A percentile compares a stretch with the other conserved stretches of the same genome.
Evolutionary conservation across 805 yeast genomes (phyloP).

Genomic region (Pichia membranifaciens): DNA sequence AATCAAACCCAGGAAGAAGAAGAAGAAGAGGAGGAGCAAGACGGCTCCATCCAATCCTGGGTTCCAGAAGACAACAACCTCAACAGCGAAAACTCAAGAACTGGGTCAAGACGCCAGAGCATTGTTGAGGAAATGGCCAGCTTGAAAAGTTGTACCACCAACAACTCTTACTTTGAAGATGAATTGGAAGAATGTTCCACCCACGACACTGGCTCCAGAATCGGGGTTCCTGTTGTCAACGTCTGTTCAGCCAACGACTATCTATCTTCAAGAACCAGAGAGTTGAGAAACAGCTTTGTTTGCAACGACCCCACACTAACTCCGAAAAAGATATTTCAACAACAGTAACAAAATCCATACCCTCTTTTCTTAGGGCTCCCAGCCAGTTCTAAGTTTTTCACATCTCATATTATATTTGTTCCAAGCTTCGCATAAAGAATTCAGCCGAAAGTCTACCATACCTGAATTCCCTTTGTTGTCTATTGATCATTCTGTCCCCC

Average conservation of each 20-base stretch:
- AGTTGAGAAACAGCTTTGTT: conserved; percentile 15
- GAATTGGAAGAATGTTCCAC: conserved; percentile 14
- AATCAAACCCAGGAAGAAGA: background rate
- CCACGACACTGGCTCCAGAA: background rate
- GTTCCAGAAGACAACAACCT: conserved; percentile 6
- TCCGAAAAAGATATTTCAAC: background rate
- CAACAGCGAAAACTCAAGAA: background rate
- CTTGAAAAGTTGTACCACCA: conserved; percentile 14
- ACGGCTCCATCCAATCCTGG: conserved; percentile 15
- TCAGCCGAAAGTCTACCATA: no score
- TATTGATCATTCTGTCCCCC: no score
- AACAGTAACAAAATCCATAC: no score
- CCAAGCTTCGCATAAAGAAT: no score
- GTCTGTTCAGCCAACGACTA: conserved; percentile 27
- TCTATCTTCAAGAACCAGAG: conserved; percentile 18
- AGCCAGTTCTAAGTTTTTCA: background rate
- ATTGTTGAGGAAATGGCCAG: conserved; percentile 16
- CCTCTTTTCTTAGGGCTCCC: no score
- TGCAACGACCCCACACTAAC: background rate
- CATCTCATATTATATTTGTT: no score
- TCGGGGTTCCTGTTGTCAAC: conserved; percentile 17
- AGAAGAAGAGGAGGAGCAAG: background rate
- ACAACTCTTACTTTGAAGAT: conserved; percentile 21
- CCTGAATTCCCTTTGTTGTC: no score
- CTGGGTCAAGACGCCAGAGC: conserved; percentile 7